These are phyloP conservation scores for Daldinia loculata DNA, from an alignment of 495 filamentous ascomycete genomes.

Conservation along the genomic window DNA sequence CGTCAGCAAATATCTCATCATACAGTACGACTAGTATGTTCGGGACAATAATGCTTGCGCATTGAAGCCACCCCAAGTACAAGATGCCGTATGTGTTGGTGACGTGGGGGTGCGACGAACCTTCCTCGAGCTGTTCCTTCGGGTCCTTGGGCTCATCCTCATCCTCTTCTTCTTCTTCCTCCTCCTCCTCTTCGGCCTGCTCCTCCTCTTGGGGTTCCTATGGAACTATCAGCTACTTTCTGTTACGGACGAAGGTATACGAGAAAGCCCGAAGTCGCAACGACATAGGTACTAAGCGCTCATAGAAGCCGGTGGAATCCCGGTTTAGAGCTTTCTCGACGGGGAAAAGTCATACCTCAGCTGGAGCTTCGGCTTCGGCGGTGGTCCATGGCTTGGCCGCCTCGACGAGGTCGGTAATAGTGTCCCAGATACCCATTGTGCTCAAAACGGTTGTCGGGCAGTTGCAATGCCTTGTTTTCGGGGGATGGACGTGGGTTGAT, in stretches of 20 bases:
- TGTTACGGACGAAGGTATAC: slow-evolving; percentile 50
- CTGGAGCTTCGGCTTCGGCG: slow-evolving; percentile 64
- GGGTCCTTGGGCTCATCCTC: slow-evolving; percentile 89
- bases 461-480: slow-evolving; percentile 54
- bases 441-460: slow-evolving; percentile 43
- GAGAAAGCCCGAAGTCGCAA: slow-evolving; percentile 51
- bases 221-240: slow-evolving; percentile 18
- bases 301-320: slow-evolving; percentile 61
- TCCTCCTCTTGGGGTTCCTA: slow-evolving; percentile 61
- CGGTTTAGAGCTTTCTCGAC: slow-evolving; percentile 69
- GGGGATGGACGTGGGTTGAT: slow-evolving; percentile 39
- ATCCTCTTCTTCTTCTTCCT: slow-evolving; percentile 83
- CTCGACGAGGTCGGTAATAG: slow-evolving; percentile 62
- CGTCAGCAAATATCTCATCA: slow-evolving; percentile 40
- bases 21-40: background rate
- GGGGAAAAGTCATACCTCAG: slow-evolving; percentile 47
- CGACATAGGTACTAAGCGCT: slow-evolving; percentile 64
- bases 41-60: background rate
- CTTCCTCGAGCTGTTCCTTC: slow-evolving; percentile 89
- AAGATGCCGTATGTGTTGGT: slow-evolving; percentile 49
- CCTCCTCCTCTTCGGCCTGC: slow-evolving; percentile 50
- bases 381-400: slow-evolving; percentile 64
- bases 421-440: slow-evolving; percentile 67
- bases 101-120: slow-evolving; percentile 55
- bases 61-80: background rate